Evolutionary conservation across 352 stramenopile species (phyloP).

Genomic region (Pythium guiyangense): DNA sequence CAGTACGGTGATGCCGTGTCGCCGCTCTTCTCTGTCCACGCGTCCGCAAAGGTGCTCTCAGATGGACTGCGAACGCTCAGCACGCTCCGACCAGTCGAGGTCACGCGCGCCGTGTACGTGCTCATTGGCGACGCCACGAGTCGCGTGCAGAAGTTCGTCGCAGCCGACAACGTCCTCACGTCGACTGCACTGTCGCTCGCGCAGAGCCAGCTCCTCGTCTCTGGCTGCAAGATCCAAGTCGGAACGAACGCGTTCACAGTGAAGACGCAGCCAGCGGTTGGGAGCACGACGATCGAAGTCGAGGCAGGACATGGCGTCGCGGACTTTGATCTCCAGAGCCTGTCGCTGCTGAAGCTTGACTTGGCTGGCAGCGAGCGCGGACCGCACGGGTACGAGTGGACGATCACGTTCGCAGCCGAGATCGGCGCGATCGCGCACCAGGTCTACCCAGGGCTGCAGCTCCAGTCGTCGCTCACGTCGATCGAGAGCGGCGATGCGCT

Average conservation of each 20-base stretch:
- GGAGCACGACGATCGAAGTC: slow-evolving; percentile 38
- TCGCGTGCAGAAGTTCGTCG: slow-evolving; percentile 29
- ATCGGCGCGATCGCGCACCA: slow-evolving; percentile 23
- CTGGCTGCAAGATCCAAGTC: slow-evolving; percentile 33
- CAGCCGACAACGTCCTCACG: slow-evolving; percentile 28
- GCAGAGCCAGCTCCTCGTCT: slow-evolving; percentile 32
- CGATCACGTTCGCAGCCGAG: slow-evolving; percentile 51
- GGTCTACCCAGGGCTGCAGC: slow-evolving; percentile 38
- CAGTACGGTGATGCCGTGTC: slow-evolving; percentile 54
- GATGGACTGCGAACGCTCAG: slow-evolving; percentile 37
- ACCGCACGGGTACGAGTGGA: slow-evolving; percentile 62
- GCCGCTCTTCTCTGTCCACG: slow-evolving; percentile 45
- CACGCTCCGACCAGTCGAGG: slow-evolving; percentile 40
- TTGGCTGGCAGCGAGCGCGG: slow-evolving; percentile 27
- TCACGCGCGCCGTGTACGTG: slow-evolving; percentile 42
- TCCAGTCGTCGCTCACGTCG: slow-evolving; percentile 46
- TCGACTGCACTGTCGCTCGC: slow-evolving; percentile 30
- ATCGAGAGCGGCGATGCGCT: slow-evolving; percentile 28
- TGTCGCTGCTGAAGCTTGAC: slow-evolving; percentile 39
- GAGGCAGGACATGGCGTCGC: slow-evolving; percentile 24
- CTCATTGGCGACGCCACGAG: slow-evolving; percentile 32
- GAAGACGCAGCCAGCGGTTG: slow-evolving; percentile 27
- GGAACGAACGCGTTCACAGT: slow-evolving; percentile 31
- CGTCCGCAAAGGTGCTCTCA: slow-evolving; percentile 29
- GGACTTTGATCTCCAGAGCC: slow-evolving; percentile 22